phyloP scores from a whole-genome alignment of 1,139 yeast species.

The Saccharomyces pastorianus region DNA sequence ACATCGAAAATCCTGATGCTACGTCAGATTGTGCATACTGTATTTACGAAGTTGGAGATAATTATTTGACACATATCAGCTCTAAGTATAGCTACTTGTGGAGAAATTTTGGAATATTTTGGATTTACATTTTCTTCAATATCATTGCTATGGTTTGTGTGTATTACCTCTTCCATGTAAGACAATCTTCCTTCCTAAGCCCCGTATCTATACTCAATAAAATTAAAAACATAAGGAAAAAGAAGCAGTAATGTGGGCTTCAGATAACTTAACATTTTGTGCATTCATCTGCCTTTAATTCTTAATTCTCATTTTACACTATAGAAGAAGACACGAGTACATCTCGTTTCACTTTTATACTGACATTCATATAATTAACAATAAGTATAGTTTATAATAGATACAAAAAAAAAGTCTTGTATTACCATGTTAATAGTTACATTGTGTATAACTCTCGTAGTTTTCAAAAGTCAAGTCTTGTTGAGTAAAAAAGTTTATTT shows the following conservation, averaged over 20 bases:
- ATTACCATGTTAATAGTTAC: background rate
- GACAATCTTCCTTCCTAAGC: conserved; percentile 8
- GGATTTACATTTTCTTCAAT: conserved; percentile 51
- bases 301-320: background rate
- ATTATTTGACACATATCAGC: conserved; percentile 41
- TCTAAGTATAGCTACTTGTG: conserved; percentile 44
- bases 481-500: background rate
- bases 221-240: conserved; percentile 5
- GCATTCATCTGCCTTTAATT: background rate
- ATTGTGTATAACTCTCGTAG: background rate
- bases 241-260: background rate
- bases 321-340: background rate
- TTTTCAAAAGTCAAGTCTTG: background rate
- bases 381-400: background rate
- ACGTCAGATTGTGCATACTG: conserved; percentile 55
- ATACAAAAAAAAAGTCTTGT: background rate
- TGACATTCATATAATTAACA: background rate
- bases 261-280: background rate
- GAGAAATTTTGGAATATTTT: conserved; percentile 60
- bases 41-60: conserved; percentile 44
- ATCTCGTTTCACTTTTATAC: background rate
- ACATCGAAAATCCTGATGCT: conserved; percentile 45
- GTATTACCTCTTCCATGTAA: conserved; percentile 36
- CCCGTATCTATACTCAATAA: conserved; percentile 4
- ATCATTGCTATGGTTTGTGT: conserved; percentile 38